Base-by-base conservation (phyloP, 2,329 filamentous ascomycete species). In the Stagonosporopsis chrysanthemi region DNA sequence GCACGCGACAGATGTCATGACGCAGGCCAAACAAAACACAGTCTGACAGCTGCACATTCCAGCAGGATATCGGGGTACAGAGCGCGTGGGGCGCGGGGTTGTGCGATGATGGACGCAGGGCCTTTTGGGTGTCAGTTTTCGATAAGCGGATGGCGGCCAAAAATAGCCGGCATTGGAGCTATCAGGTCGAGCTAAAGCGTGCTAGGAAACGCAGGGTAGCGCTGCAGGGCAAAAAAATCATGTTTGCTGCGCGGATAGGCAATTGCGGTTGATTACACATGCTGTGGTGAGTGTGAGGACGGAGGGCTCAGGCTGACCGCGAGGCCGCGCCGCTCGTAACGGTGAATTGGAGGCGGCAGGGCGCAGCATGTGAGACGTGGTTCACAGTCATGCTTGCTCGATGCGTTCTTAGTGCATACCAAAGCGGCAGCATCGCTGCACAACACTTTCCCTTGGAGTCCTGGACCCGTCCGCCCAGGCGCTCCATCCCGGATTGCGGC, bases 31-130 rank as follows among this genome's bases (percentile, higher is more conserved):
- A 56, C 28, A 39, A 51, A 46, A 51, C n/a, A 31, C 11, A 41
- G 47, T 6, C 15, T 51, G 47, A 56, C 41, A 49, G 45, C 46
- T 39, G 40, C 50, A 52, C 56, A 59, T 59, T 55, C 56, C 51
- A 36, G 36, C n/a, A 46, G 38, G 12, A 43, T 8, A 7, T 29
- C 11, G 52, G 46, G 36, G 41, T 31, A 47, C 50, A 50, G 56
- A 47, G 36, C 41, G 46, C 50, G 50, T 54, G 50, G 55, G 49
- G 31, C 38, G 53, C 41, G 53, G 56, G 50, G 51, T 50, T 42
- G 35, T 41, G 36, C 40, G 31, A 44, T 51, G 47, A 36, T 46
- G 43, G 44, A 43, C 51, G 50, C 50, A 55, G 42, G 45, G 46
- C 52, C 36, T 7, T 19, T 24, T 31, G 28, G 41, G 26, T 4